A percentile compares a stretch with the other conserved stretches of the same genome.
Evolutionary conservation across 345 rosid genomes (phyloP).

Genomic region (Hibiscus syriacus): DNA sequence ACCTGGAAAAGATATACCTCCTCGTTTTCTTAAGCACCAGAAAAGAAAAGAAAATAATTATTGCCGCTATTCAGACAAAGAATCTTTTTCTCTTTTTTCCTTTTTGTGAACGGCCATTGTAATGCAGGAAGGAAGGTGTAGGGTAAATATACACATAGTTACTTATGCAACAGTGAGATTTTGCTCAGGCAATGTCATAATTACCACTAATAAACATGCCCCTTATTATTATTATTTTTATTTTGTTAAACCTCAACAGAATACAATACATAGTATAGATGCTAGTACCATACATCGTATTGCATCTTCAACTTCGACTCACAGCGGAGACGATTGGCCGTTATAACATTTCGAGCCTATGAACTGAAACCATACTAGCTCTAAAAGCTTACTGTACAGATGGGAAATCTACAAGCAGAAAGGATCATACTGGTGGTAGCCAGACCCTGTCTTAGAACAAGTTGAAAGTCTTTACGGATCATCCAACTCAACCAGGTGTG

Average conservation of each 20-base stretch:
- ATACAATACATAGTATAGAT: background rate
- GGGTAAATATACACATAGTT: background rate
- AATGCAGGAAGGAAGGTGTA: background rate
- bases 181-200: background rate
- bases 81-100: background rate
- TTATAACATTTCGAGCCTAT: background rate
- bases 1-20: background rate
- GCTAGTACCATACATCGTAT: background rate
- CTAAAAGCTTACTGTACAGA: constrained; percentile 8
- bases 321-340: background rate
- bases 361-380: background rate
- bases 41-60: background rate
- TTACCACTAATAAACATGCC: background rate
- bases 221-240: background rate
- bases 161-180: background rate
- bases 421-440: background rate
- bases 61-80: background rate
- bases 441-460: background rate
- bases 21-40: background rate
- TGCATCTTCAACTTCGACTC: background rate
- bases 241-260: background rate
- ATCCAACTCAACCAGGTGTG: constrained; percentile 82
- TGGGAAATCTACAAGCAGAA: constrained; percentile 1
- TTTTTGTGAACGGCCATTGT: background rate
- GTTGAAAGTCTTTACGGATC: constrained; percentile 16